A percentile compares a stretch with the other conserved stretches of the same genome.
Evolutionary conservation across 1,284 basidiomycete species (phyloP).

Genomic region (Cutaneotrichosporon dermatis): DNA sequence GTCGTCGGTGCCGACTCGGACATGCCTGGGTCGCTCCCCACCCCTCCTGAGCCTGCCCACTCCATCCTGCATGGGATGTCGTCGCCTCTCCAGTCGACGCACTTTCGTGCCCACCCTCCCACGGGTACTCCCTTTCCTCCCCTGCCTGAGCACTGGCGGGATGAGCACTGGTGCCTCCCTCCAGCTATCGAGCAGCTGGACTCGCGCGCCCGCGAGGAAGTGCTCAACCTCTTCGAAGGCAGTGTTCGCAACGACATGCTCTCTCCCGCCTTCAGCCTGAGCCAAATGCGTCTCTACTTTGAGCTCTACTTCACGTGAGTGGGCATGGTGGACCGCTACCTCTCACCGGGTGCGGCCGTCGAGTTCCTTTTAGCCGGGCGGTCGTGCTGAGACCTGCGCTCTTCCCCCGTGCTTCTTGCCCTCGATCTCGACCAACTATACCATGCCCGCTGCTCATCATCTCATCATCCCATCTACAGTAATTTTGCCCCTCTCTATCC

Average conservation of each 20-base stretch:
- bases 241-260: slow-evolving; percentile 6
- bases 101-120: background rate
- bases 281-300: slow-evolving; percentile 26
- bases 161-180: slow-evolving; percentile 2
- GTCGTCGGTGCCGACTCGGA: background rate
- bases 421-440: background rate
- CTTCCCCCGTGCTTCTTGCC: background rate
- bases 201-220: background rate
- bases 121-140: background rate
- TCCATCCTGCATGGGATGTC: background rate
- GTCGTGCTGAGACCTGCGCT: background rate
- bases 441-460: too few relatives aligned
- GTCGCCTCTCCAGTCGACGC: background rate
- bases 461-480: slow-evolving; percentile 5
- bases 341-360: too few relatives aligned
- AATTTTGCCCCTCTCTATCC: slow-evolving; percentile 30
- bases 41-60: background rate
- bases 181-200: background rate
- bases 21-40: background rate
- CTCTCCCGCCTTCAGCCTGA: slow-evolving; percentile 3
- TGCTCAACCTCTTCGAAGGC: slow-evolving; percentile 9
- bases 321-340: background rate
- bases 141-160: slow-evolving; percentile 1
- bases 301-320: slow-evolving; percentile 31
- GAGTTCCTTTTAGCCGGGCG: background rate